Conservation (phyloP, 768 basidiomycete genomes). For the Auriscalpium vulgare region DNA sequence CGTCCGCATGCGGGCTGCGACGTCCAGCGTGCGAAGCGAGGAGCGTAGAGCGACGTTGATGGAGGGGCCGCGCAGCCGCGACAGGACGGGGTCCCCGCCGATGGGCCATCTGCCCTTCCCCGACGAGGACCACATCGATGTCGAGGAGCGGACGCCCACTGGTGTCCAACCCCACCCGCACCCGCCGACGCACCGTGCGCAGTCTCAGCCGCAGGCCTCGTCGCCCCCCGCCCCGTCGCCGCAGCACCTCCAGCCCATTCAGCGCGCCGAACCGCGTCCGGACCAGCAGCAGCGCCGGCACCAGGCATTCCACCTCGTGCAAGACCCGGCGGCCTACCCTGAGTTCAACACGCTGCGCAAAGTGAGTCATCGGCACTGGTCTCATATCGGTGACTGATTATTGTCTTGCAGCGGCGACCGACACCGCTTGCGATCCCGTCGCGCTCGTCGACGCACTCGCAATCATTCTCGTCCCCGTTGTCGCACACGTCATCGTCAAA, state of each 20-base stretch:
- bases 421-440: no score
- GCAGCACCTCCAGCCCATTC: neutral
- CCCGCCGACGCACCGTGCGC: neutral
- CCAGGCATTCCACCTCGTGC: constrained; percentile 5
- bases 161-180: neutral
- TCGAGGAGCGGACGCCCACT: neutral
- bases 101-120: neutral
- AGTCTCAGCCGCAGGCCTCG: neutral
- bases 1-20: neutral
- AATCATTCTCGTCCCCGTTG: no score
- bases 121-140: constrained; percentile 5
- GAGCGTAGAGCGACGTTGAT: neutral
- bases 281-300: neutral
- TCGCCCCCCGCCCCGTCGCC: neutral
- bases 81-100: neutral
- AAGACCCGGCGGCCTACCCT: constrained; percentile 8
- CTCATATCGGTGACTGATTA: no score
- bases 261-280: neutral
- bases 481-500: no score
- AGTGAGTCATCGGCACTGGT: neutral
- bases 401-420: no score
- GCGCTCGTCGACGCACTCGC: no score
- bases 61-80: neutral
- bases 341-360: constrained; percentile 3
- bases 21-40: neutral